Evolutionary conservation across 1,284 basidiomycete species (phyloP).

Genomic region (Irpex sp.): DNA sequence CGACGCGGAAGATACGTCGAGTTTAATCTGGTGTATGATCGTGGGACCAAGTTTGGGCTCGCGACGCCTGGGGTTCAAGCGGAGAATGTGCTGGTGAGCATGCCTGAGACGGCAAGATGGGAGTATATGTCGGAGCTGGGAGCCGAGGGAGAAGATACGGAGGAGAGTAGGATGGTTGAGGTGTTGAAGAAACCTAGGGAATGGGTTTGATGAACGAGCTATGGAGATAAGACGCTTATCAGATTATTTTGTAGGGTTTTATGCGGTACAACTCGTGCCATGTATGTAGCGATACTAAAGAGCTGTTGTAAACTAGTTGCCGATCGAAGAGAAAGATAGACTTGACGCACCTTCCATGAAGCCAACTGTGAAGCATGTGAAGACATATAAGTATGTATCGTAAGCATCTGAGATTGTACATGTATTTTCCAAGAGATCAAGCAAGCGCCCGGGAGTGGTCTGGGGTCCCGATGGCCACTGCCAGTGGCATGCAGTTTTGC

Average conservation of each 20-base stretch:
- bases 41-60: slow-evolving; percentile 84
- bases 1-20: slow-evolving; percentile 90
- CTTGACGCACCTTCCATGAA: no score
- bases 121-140: slow-evolving; percentile 88
- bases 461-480: neutral
- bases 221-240: neutral
- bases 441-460: neutral
- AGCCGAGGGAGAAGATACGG: slow-evolving; percentile 49
- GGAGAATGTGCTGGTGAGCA: slow-evolving; percentile 89
- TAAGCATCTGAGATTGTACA: no score
- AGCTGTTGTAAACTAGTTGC: no score
- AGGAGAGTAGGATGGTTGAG: slow-evolving; percentile 65
- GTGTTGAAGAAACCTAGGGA: slow-evolving; percentile 66
- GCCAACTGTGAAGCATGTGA: no score
- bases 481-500: neutral
- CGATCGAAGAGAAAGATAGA: no score
- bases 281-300: no score
- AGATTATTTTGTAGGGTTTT: neutral
- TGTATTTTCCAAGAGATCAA: no score
- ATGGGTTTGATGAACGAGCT: slow-evolving; percentile 51
- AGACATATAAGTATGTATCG: no score
- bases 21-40: slow-evolving; percentile 89
- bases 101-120: slow-evolving; percentile 90
- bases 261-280: no score
- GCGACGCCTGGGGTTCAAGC: slow-evolving; percentile 87